Evolutionary conservation across 768 basidiomycete species (phyloP).

Genomic region (Boletus insuetus): DNA sequence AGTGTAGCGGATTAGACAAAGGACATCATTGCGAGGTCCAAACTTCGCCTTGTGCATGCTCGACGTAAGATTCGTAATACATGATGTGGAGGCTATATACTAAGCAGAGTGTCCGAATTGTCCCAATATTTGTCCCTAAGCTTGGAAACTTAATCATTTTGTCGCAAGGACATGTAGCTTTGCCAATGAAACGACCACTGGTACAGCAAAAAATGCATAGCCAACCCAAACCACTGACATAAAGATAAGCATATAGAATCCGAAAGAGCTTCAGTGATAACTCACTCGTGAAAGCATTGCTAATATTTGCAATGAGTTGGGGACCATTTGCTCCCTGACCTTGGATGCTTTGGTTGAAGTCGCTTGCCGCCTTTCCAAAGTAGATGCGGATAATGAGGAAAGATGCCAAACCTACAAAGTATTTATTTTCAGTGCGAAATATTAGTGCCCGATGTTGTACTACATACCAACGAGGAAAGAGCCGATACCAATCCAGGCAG

Average conservation of each 20-base stretch:
- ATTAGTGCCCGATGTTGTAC: background rate
- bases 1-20: background rate
- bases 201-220: slow-evolving; percentile 70
- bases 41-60: too few species aligned
- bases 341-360: slow-evolving; percentile 66
- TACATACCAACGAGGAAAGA: slow-evolving; percentile 69
- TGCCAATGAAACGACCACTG: slow-evolving; percentile 63
- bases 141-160: slow-evolving; percentile 31
- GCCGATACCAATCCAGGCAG: slow-evolving; percentile 74
- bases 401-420: slow-evolving; percentile 53
- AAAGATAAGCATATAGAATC: slow-evolving; percentile 1
- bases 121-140: background rate
- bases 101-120: background rate
- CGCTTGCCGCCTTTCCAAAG: slow-evolving; percentile 75
- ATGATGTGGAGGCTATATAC: too few species aligned
- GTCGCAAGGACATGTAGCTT: slow-evolving; percentile 60
- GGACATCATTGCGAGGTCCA: too few species aligned
- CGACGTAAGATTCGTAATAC: too few species aligned
- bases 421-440: background rate
- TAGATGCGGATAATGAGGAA: slow-evolving; percentile 76
- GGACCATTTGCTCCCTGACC: slow-evolving; percentile 53
- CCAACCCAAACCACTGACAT: slow-evolving; percentile 73
- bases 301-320: slow-evolving; percentile 55
- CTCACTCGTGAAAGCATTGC: slow-evolving; percentile 76
- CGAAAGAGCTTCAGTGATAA: slow-evolving; percentile 9